phyloP scores from a whole-genome alignment of 768 basidiomycete species.

The Sporobolomyces roseus region DNA sequence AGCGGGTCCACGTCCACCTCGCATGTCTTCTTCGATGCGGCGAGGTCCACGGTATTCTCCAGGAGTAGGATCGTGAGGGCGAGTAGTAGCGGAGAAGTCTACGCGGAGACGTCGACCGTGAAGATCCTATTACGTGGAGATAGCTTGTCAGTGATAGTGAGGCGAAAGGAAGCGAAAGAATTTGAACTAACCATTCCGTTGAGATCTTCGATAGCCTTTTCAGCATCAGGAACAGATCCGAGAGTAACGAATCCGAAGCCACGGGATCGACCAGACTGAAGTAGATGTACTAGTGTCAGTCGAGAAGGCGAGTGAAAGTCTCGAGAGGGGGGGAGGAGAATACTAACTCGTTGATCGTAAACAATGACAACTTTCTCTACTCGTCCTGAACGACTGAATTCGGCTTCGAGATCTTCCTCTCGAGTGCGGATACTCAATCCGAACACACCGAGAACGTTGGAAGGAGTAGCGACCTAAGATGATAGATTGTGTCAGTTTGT shows the following conservation, averaged over 20 bases:
- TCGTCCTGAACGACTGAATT: slow-evolving; percentile 79
- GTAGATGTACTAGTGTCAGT: neutral
- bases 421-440: slow-evolving; percentile 92
- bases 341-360: slow-evolving; percentile 62
- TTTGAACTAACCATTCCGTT: slow-evolving; percentile 74
- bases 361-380: slow-evolving; percentile 91
- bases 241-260: slow-evolving; percentile 98
- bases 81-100: slow-evolving; percentile 89
- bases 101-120: slow-evolving; percentile 95
- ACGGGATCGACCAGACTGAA: slow-evolving; percentile 82
- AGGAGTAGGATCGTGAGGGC: slow-evolving; percentile 91
- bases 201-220: slow-evolving; percentile 77
- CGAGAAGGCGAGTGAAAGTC: too few relatives aligned
- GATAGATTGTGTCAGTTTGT: too few relatives aligned
- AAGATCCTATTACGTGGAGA: slow-evolving; percentile 60
- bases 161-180: neutral
- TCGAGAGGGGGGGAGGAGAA: too few relatives aligned
- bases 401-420: slow-evolving; percentile 89
- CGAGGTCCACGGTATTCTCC: slow-evolving; percentile 91
- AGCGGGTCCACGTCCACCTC: slow-evolving; percentile 55
- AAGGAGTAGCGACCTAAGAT: slow-evolving; percentile 52
- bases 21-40: slow-evolving; percentile 51
- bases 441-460: slow-evolving; percentile 90
- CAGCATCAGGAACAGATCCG: slow-evolving; percentile 80
- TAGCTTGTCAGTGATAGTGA: too few relatives aligned